Conservation (phyloP, 139 green algal genomes). For the Pleodorina starrii region DNA sequence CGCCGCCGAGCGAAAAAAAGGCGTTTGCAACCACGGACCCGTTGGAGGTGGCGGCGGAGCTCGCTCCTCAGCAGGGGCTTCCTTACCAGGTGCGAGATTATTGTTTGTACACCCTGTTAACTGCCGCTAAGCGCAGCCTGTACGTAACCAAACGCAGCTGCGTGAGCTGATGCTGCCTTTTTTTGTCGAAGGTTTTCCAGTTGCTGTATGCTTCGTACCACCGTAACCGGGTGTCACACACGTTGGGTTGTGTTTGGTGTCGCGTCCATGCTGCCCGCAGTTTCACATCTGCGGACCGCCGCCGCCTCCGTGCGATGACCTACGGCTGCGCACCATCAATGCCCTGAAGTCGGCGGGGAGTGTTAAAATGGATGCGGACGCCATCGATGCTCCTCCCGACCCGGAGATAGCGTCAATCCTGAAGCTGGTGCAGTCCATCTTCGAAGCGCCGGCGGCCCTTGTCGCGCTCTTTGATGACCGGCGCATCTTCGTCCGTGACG, state of each 20-base stretch:
- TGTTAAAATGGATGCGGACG: constrained; percentile 24
- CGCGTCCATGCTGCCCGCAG: constrained; percentile 2
- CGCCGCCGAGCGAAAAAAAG: neutral
- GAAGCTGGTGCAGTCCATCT: constrained; percentile 56
- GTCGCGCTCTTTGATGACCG: constrained; percentile 60
- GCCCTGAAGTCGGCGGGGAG: constrained; percentile 11
- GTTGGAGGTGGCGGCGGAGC: neutral
- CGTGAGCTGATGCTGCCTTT: too few species aligned
- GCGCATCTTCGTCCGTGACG: constrained; percentile 56
- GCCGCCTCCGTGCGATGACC: constrained; percentile 49
- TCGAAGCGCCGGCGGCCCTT: constrained; percentile 40
- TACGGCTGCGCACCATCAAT: constrained; percentile 40
- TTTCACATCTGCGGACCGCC: constrained; percentile 47
- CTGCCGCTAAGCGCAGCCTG: too few species aligned
- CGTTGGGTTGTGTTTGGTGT: too few species aligned
- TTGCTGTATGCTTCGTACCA: too few species aligned
- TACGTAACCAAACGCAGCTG: too few species aligned
- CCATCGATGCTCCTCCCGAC: constrained; percentile 52
- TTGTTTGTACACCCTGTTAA: too few species aligned
- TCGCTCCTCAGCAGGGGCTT: neutral
- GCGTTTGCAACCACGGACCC: constrained; percentile 20
- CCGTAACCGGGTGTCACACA: too few species aligned
- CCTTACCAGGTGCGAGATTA: constrained; percentile 50
- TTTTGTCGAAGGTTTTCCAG: too few species aligned
- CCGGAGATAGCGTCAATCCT: constrained; percentile 57